These are phyloP conservation scores for Chlamydomonas sp. DNA, from an alignment of 139 green algal genomes.

Conservation along the genomic window DNA sequence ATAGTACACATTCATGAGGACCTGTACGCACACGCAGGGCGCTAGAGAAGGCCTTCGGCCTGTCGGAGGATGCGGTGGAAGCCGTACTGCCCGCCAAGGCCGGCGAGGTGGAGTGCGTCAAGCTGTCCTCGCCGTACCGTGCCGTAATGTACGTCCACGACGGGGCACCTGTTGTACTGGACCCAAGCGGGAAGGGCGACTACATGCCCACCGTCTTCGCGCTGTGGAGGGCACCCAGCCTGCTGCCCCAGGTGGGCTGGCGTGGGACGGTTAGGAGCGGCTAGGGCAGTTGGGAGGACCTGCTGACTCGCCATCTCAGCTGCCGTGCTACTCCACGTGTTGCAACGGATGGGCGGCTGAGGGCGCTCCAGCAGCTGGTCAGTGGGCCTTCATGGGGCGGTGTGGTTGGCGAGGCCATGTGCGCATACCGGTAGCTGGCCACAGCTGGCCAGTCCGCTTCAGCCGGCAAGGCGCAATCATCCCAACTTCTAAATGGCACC, in stretches of 20 bases:
- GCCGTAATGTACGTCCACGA: conserved; percentile 58
- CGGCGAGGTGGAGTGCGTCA: conserved; percentile 62
- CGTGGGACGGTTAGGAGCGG: not conserved
- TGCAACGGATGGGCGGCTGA: too few species aligned
- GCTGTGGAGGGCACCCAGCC: conserved; percentile 58
- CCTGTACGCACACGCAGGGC: conserved; percentile 10
- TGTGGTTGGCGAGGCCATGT: too few species aligned
- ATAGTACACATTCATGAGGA: not conserved
- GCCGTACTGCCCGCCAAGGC: conserved; percentile 66
- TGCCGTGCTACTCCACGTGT: not conserved
- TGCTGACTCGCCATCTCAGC: not conserved
- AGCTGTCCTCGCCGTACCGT: conserved; percentile 57
- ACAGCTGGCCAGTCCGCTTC: too few species aligned
- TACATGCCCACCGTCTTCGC: conserved; percentile 63
- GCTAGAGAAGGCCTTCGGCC: conserved; percentile 45
- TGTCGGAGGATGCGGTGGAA: conserved; percentile 43
- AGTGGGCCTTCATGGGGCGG: too few species aligned
- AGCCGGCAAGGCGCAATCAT: too few species aligned
- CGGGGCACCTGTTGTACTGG: conserved; percentile 53
- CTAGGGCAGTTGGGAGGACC: not conserved
- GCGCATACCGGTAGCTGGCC: too few species aligned
- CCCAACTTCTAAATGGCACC: too few species aligned
- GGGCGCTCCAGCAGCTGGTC: too few species aligned
- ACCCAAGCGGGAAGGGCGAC: conserved; percentile 64
- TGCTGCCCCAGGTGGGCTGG: conserved; percentile 50